Evolutionary conservation across 1,139 yeast genomes (phyloP).

Genomic region (Pichia sp.): DNA sequence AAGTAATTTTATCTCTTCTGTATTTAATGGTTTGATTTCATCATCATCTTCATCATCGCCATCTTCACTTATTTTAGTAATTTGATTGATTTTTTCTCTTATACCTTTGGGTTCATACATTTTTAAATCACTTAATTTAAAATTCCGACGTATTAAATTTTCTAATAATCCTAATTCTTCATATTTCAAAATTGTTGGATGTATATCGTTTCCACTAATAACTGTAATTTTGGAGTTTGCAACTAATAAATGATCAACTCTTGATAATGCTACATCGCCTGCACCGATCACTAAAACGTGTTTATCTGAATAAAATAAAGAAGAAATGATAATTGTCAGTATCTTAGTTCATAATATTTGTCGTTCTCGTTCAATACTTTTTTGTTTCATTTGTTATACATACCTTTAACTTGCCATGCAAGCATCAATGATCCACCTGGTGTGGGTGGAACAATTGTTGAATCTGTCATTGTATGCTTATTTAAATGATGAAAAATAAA

Average conservation of each 20-base stretch:
- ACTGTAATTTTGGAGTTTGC: slow-evolving; percentile 71
- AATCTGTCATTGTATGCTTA: background rate
- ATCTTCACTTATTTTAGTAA: slow-evolving; percentile 20
- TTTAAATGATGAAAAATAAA: background rate
- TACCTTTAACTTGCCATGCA: slow-evolving; percentile 64
- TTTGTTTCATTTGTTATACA: slow-evolving; percentile 5
- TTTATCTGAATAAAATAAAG: slow-evolving; percentile 29
- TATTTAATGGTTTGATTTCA: background rate
- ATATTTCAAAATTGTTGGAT: slow-evolving; percentile 39
- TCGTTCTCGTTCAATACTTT: too few relatives aligned
- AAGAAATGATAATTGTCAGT: background rate
- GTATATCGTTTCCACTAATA: slow-evolving; percentile 40
- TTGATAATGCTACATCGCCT: slow-evolving; percentile 73
- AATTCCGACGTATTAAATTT: slow-evolving; percentile 37
- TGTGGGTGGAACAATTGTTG: slow-evolving; percentile 20
- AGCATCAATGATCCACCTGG: slow-evolving; percentile 53
- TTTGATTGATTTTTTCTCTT: background rate
- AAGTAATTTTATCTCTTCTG: slow-evolving; percentile 13
- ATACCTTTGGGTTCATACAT: slow-evolving; percentile 40
- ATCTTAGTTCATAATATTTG: background rate
- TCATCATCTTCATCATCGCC: slow-evolving; percentile 14
- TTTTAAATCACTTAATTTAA: slow-evolving; percentile 39
- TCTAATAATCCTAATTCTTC: slow-evolving; percentile 38
- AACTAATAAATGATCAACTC: slow-evolving; percentile 58
- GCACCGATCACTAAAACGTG: slow-evolving; percentile 74